A percentile compares a stretch with the other conserved stretches of the same genome.
Conservation (phyloP, 805 yeast genomes). For the Yarrowia sp. region DNA sequence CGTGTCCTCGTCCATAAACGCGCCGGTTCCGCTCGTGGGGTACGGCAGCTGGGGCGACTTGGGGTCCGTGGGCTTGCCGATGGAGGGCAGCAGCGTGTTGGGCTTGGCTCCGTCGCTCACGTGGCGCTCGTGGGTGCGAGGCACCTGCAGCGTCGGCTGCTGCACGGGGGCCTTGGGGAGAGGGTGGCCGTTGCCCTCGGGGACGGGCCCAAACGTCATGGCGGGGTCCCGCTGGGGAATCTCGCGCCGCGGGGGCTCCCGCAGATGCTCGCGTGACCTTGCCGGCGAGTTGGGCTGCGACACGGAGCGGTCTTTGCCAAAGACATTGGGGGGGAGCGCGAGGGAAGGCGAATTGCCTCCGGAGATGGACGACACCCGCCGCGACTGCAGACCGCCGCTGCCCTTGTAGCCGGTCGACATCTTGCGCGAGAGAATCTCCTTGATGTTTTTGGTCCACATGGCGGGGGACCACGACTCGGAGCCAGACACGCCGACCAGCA, state of each 20-base stretch:
- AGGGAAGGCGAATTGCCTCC: conserved; percentile 8
- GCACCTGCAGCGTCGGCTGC: not conserved
- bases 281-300: conserved; percentile 30
- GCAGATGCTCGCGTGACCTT: conserved; percentile 4
- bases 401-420: conserved; percentile 49
- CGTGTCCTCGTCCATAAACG: conserved; percentile 3
- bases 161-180: conserved; percentile 8
- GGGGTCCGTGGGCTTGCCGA: conserved; percentile 34
- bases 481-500: conserved; percentile 43
- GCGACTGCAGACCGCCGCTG: conserved; percentile 36
- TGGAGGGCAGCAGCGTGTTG: conserved; percentile 34
- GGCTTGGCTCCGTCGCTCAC: conserved; percentile 41
- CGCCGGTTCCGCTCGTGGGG: conserved; percentile 23
- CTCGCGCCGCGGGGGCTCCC: conserved; percentile 19
- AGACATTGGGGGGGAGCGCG: conserved; percentile 20
- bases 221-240: conserved; percentile 7
- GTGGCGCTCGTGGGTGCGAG: conserved; percentile 35
- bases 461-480: conserved; percentile 51
- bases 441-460: conserved; percentile 61
- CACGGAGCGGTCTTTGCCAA: conserved; percentile 29
- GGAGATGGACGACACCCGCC: conserved; percentile 10
- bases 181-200: not conserved
- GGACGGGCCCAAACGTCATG: conserved; percentile 16
- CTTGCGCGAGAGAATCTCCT: conserved; percentile 54
- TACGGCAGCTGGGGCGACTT: conserved; percentile 31